These are phyloP conservation scores for Trametes versicolor DNA, from an alignment of 1,284 basidiomycete genomes.

Conservation along the genomic window DNA sequence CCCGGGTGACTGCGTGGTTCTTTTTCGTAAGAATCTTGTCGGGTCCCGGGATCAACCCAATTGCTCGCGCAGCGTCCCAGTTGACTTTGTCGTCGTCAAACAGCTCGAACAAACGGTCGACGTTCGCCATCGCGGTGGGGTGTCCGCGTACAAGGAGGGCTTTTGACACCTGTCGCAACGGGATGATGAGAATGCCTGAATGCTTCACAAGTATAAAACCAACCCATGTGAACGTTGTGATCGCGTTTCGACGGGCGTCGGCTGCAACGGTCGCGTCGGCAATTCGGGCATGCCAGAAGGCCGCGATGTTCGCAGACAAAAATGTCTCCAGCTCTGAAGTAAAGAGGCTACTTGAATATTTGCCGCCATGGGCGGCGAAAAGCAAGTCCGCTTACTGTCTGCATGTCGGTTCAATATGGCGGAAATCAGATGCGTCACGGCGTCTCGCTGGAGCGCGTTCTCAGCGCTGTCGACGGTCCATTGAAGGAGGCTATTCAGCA, in stretches of 20 bases:
- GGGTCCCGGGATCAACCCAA: slow-evolving; percentile 71
- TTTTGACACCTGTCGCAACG: slow-evolving; percentile 68
- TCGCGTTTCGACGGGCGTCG: slow-evolving; percentile 59
- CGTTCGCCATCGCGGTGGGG: slow-evolving; percentile 61
- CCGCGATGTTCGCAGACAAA: slow-evolving; percentile 43
- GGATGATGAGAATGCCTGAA: slow-evolving; percentile 28
- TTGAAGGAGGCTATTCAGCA: slow-evolving; percentile 62
- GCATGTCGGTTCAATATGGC: slow-evolving; percentile 82
- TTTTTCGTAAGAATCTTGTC: slow-evolving; percentile 78
- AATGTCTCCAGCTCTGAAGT: slow-evolving; percentile 40
- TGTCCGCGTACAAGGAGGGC: slow-evolving; percentile 83
- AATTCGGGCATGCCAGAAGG: slow-evolving; percentile 61
- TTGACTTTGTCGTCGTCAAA: slow-evolving; percentile 70
- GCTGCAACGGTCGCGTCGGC: slow-evolving; percentile 40
- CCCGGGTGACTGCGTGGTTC: slow-evolving; percentile 82
- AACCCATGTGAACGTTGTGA: slow-evolving; percentile 81
- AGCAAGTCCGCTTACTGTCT: slow-evolving; percentile 55
- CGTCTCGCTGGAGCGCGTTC: slow-evolving; percentile 65
- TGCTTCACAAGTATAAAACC: slow-evolving; percentile 23
- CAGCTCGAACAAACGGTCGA: slow-evolving; percentile 73
- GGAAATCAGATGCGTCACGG: slow-evolving; percentile 69
- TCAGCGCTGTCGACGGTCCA: slow-evolving; percentile 66
- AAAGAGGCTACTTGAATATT: no score
- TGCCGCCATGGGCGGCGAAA: background rate
- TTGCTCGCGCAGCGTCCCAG: slow-evolving; percentile 76